Base-by-base conservation (phyloP, 768 basidiomycete genomes). In the Trametes maxima region DNA sequence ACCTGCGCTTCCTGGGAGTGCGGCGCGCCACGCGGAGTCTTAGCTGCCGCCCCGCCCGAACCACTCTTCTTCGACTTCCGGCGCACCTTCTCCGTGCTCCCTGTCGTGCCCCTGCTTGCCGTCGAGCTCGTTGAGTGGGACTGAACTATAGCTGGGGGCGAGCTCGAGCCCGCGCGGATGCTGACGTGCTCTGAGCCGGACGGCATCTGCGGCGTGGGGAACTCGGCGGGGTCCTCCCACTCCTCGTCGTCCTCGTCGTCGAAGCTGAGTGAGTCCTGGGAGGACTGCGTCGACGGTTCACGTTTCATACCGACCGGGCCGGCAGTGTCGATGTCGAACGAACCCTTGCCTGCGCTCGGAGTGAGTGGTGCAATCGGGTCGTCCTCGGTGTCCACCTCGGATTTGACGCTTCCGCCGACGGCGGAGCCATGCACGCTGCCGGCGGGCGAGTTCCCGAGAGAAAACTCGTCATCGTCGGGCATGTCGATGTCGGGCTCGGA, bases 401-500 rank as follows among this genome's bases (percentile, higher is more conserved):
- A 81, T 48, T 79, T 81, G 63, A 79, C 80, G 17, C 75, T 60
- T 60, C 59, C 73, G 19, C 79, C 80, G 16, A 79, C 78, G 14
- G 75, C 78, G 21, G 77, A 78, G 42, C 61, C 64, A 21, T 53
- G 57, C 6, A 62, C 58, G 14, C 56, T 57, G 22, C 50, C 52
- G 1, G 52, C 44, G 0, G 67, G 64, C 7, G 65, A 66, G 58
- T 68, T 52, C 45, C 62, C 16, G 48, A 88, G 85, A 51, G 82
- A 85, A 68, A 82, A 80, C 53, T 84, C 83, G 7, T 78, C 78
- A 28, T 81, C 82, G 16, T 82, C 82, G 11, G 79, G 79, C 65
- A 85, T 72, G 49, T 88, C 88, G 63, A 89, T 84, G 57, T 90
- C 85, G 0, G 85, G 84, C 64, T 88, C 94, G 10, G 92, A 94